These are phyloP conservation scores for Rhododendron simsii DNA, from an alignment of 148 eudicot genomes.

Conservation along the genomic window DNA sequence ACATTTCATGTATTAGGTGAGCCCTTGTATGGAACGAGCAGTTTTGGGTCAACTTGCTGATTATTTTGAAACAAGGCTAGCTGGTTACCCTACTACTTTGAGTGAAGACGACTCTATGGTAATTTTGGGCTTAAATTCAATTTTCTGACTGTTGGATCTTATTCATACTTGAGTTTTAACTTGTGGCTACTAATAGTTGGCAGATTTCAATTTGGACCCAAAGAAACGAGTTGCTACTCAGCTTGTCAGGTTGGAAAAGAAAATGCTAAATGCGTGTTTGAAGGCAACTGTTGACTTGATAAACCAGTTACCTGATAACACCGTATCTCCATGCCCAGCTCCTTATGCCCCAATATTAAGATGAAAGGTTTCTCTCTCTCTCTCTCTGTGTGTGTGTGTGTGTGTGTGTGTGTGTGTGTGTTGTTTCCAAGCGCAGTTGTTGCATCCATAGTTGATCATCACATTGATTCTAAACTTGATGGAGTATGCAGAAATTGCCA, in stretches of 20 bases:
- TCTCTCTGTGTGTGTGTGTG: not conserved
- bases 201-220: constrained; percentile 63
- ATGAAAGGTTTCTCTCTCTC: constrained; percentile 31
- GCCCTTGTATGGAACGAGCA: constrained; percentile 90
- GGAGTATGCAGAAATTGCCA: constrained; percentile 7
- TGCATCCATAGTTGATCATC: not conserved
- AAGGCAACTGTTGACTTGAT: constrained; percentile 58
- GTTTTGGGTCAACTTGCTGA: constrained; percentile 82
- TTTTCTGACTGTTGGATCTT: not conserved
- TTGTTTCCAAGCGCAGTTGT: too few relatives aligned
- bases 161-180: constrained; percentile 8
- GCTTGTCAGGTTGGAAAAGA: constrained; percentile 91
- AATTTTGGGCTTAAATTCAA: constrained; percentile 11
- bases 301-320: constrained; percentile 69
- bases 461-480: not conserved
- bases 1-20: constrained; percentile 45
- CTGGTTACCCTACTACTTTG: constrained; percentile 71
- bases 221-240: constrained; percentile 90
- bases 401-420: too few relatives aligned
- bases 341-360: constrained; percentile 77
- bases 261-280: constrained; percentile 73
- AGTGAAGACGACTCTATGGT: constrained; percentile 81
- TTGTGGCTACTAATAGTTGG: constrained; percentile 44
- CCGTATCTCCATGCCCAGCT: constrained; percentile 92
- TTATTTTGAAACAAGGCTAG: constrained; percentile 65